A percentile compares a stretch with the other conserved stretches of the same genome.
phyloP scores from a whole-genome alignment of 2,329 filamentous ascomycete species.

The Daldinia sp. region DNA sequence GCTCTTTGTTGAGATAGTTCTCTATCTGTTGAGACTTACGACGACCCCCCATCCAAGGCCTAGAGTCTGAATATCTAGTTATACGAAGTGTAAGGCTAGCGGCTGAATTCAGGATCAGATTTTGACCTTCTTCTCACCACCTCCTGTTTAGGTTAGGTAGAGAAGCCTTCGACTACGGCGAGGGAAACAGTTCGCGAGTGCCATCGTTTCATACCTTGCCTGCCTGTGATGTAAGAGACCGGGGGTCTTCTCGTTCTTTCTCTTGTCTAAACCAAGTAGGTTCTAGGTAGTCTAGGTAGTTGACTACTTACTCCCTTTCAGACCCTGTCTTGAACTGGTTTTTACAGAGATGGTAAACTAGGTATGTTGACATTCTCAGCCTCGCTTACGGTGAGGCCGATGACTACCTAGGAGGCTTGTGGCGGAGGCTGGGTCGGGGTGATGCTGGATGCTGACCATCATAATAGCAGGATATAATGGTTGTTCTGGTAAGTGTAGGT shows the following conservation, averaged over 20 bases:
- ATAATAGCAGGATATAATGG: neutral
- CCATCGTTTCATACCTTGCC: neutral
- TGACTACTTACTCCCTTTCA: neutral
- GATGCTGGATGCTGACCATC: neutral
- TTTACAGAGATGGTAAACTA: neutral
- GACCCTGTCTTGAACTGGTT: neutral
- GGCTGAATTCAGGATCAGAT: neutral
- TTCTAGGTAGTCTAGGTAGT: too few species aligned
- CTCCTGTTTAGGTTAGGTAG: neutral
- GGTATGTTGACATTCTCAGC: neutral
- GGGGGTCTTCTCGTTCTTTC: neutral
- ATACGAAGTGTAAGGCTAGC: neutral
- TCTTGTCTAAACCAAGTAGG: neutral
- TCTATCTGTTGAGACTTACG: neutral
- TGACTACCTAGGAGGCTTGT: neutral
- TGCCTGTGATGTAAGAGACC: neutral
- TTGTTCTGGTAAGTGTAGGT: neutral
- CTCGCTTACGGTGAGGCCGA: constrained; percentile 2
- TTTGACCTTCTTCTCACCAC: neutral
- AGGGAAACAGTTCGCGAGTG: neutral
- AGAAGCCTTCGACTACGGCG: neutral
- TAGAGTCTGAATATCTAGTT: neutral
- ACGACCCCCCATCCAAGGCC: neutral
- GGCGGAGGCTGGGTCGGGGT: neutral
- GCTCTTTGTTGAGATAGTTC: neutral